Conservation (phyloP, 768 basidiomycete species). For the Agaricus bisporus region DNA sequence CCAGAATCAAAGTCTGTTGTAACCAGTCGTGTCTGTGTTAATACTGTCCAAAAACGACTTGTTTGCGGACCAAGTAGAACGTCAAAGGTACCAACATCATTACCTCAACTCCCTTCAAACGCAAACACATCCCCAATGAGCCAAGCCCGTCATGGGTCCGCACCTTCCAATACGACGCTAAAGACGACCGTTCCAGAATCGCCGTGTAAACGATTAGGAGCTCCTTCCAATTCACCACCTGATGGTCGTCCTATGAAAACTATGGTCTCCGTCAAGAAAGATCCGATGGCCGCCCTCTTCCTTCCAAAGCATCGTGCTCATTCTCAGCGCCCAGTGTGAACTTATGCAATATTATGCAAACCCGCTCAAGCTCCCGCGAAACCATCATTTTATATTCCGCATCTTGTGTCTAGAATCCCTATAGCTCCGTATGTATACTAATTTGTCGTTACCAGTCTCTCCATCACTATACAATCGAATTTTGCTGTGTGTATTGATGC, state of each 20-base stretch:
- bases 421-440: slow-evolving; percentile 1
- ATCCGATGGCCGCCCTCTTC: slow-evolving; percentile 58
- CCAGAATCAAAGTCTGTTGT: slow-evolving; percentile 28
- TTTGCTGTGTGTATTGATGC: neutral
- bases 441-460: neutral
- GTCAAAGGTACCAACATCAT: slow-evolving; percentile 11
- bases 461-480: neutral
- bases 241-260: slow-evolving; percentile 30
- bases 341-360: slow-evolving; percentile 3
- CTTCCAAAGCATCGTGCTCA: slow-evolving; percentile 71
- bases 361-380: slow-evolving; percentile 13
- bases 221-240: slow-evolving; percentile 14
- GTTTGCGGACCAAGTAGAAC: slow-evolving; percentile 14
- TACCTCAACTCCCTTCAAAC: slow-evolving; percentile 12
- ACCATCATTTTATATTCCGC: neutral
- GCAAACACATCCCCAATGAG: neutral
- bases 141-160: neutral
- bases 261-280: slow-evolving; percentile 43
- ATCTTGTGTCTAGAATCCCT: slow-evolving; percentile 12
- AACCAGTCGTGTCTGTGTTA: slow-evolving; percentile 44
- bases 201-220: slow-evolving; percentile 6
- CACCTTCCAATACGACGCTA: neutral
- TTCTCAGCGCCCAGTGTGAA: slow-evolving; percentile 43
- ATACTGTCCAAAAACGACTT: slow-evolving; percentile 36
- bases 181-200: neutral